Evolutionary conservation across 2,329 filamentous ascomycete species (phyloP), one percentile per base, ranked within the genome.

Genomic region (Tolypocladium ophioglossoides): DNA sequence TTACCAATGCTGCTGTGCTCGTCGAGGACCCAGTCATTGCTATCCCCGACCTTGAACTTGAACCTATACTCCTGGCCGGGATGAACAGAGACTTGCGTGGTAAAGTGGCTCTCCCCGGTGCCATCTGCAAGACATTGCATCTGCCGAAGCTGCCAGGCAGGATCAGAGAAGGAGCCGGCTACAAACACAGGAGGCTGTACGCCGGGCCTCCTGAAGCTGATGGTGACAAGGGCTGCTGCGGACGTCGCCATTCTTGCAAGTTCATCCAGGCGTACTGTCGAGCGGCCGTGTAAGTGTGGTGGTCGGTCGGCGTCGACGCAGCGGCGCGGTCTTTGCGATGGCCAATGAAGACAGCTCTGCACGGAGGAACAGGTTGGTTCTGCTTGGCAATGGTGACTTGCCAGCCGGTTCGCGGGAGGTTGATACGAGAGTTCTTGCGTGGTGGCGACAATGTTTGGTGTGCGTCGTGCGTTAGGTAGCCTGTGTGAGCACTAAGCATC

Each of bases 21-120:
- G 60, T 90, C 81, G 48, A 88, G 68, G 27, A 83, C 74, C 86
- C 86, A 89, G 81, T 83, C 87, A 58, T 87, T 79, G 50, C 80
- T 81, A 22, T 75, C 66, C 11, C 85, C 86, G 38, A 87, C 72
- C 34, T 85, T 79, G 61, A 91, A 86, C 68, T 89, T 91, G 76
- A 90, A 91, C 62, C 87, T 83, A 59, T 89, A 81, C 55, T 81
- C 77, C 49, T 79, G 76, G 24, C 78, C 79, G 24, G 78, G 72
- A 20, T 80, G 72, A 9, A 79, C 74, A 38, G 75, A 66, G 47
- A 89, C 73, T 1, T 75, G 68, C 55, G 81, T 81, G 46, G 69
- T 74, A 64, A 87, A 91, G 14, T 77, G 64, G 55, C 81, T 71
- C 53, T 84, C 73, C n/a, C 77, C 79, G 38, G 77, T 70, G 4